These are phyloP conservation scores for Starmera caribaea DNA, from an alignment of 805 yeast species.

Conservation along the genomic window DNA sequence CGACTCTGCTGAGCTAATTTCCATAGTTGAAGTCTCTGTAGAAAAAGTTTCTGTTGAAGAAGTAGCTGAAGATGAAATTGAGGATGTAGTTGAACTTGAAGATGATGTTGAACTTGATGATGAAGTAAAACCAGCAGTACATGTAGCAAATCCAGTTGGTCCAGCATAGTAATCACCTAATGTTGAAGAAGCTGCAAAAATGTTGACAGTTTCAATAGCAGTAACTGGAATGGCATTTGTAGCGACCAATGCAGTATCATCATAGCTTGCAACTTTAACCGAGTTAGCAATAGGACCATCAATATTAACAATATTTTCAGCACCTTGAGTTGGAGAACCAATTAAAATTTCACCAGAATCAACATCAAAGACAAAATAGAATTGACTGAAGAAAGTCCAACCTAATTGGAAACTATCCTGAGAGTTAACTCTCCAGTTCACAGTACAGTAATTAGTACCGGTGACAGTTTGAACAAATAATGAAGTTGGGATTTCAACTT, in stretches of 20 bases:
- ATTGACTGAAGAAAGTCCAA: slow-evolving; percentile 8
- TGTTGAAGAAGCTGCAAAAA: slow-evolving; percentile 2
- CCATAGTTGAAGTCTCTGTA: slow-evolving; percentile 27
- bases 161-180: slow-evolving; percentile 3
- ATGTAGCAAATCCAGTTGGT: slow-evolving; percentile 3
- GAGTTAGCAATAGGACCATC: slow-evolving; percentile 1
- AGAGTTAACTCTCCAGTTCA: slow-evolving; percentile 3
- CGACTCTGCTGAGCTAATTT: background rate
- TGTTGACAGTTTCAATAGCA: slow-evolving; percentile 2
- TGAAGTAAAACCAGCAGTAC: background rate
- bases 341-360: slow-evolving; percentile 7
- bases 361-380: slow-evolving; percentile 10
- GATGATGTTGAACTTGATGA: background rate
- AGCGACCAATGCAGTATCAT: background rate
- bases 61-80: background rate
- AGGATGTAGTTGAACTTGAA: background rate
- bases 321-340: slow-evolving; percentile 2
- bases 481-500: slow-evolving; percentile 5
- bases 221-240: background rate
- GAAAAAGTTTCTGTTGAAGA: slow-evolving; percentile 20
- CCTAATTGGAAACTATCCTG: slow-evolving; percentile 9
- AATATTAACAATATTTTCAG: background rate
- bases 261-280: background rate
- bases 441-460: slow-evolving; percentile 9
- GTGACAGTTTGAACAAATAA: slow-evolving; percentile 5